Percentiles rank a stretch among this genome's conserved stretches.
Evolutionary conservation across 2,329 filamentous ascomycete species (phyloP).

Genomic region (Exophiala dermatitidis): DNA sequence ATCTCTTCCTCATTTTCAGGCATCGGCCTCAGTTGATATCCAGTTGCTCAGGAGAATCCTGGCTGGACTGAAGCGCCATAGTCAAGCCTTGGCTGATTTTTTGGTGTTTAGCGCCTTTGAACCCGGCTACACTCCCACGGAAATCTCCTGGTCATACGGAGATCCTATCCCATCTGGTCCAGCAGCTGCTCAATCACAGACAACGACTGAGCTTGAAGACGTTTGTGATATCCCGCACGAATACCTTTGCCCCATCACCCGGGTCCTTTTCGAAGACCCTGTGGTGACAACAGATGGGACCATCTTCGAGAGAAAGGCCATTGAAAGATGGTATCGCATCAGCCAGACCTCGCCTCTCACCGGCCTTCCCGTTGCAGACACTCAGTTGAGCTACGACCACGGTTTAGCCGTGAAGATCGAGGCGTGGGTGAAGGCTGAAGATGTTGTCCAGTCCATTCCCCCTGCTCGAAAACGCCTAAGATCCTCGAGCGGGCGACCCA

Average conservation of each 20-base stretch:
- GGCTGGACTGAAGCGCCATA: slow-evolving; percentile 20
- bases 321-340: slow-evolving; percentile 33
- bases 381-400: slow-evolving; percentile 25
- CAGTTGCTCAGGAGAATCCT: slow-evolving; percentile 6
- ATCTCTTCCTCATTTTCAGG: too few species aligned
- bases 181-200: not conserved
- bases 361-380: slow-evolving; percentile 27
- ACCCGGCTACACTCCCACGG: slow-evolving; percentile 8
- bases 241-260: slow-evolving; percentile 31
- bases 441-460: slow-evolving; percentile 9
- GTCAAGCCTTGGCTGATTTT: slow-evolving; percentile 27
- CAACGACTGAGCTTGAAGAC: slow-evolving; percentile 1
- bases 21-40: not conserved
- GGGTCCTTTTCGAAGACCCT: slow-evolving; percentile 32
- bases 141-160: slow-evolving; percentile 29
- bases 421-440: slow-evolving; percentile 26
- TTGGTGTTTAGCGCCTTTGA: slow-evolving; percentile 27
- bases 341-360: slow-evolving; percentile 31
- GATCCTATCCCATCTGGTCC: slow-evolving; percentile 19
- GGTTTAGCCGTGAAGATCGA: slow-evolving; percentile 23
- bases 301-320: slow-evolving; percentile 33
- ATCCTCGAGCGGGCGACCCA: not conserved
- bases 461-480: slow-evolving; percentile 2
- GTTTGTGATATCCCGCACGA: slow-evolving; percentile 21
- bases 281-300: slow-evolving; percentile 31